These are phyloP conservation scores for Leccinum pachyderme DNA, from an alignment of 1,284 basidiomycete genomes.

Conservation along the genomic window DNA sequence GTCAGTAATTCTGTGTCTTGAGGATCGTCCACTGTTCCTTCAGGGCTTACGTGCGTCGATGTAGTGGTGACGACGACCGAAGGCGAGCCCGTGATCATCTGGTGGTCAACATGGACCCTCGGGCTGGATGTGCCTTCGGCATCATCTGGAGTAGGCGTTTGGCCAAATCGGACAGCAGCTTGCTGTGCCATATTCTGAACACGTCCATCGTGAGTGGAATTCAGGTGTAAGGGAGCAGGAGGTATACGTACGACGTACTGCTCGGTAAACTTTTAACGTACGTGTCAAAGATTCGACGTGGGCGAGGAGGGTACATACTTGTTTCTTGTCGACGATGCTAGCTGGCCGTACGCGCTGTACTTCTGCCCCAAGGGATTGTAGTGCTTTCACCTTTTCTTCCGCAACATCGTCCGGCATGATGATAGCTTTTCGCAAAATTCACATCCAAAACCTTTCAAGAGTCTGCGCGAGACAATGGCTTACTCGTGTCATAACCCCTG, in stretches of 20 bases:
- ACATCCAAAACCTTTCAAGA: background rate
- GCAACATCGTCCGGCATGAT: conserved; percentile 96
- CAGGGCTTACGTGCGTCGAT: conserved; percentile 44
- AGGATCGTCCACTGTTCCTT: conserved; percentile 32
- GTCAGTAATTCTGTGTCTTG: conserved; percentile 42
- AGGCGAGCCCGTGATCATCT: conserved; percentile 37
- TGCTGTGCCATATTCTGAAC: conserved; percentile 77
- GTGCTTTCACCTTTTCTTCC: conserved; percentile 84
- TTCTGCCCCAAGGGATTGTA: conserved; percentile 82
- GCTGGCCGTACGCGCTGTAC: conserved; percentile 85
- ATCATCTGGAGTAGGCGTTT: conserved; percentile 37
- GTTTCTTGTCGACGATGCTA: conserved; percentile 92
- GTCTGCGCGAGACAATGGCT: conserved; percentile 31
- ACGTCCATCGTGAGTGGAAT: conserved; percentile 20
- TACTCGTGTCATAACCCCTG: conserved; percentile 79
- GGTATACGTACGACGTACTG: conserved; percentile 27
- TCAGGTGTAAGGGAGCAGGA: conserved; percentile 38
- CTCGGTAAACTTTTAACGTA: background rate
- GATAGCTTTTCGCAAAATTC: conserved; percentile 53
- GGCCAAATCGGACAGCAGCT: conserved; percentile 72
- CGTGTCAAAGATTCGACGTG: background rate
- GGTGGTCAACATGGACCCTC: conserved; percentile 20
- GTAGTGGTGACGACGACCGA: conserved; percentile 60
- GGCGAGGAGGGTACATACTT: conserved; percentile 56
- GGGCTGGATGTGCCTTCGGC: conserved; percentile 20